These are phyloP conservation scores for Clonostachys byssicola DNA, from an alignment of 2,329 filamentous ascomycete genomes.

Conservation along the genomic window DNA sequence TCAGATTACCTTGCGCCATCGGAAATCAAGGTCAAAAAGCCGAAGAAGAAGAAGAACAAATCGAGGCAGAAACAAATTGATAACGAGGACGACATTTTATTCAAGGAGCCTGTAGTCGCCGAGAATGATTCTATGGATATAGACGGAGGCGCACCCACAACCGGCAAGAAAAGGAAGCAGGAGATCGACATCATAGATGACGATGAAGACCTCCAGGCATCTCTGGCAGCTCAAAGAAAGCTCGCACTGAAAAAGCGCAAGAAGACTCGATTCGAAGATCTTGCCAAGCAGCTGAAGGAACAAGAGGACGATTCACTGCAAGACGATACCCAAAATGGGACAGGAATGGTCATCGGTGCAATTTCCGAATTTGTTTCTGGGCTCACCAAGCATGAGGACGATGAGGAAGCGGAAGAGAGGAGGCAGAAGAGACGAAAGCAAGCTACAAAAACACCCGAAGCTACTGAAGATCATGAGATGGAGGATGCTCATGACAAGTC, in stretches of 20 bases:
- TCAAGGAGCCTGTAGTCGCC: constrained; percentile 25
- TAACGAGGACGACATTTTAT: constrained; percentile 56
- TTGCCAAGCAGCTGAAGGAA: constrained; percentile 74
- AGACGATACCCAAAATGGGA: constrained; percentile 26
- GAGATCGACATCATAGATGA: constrained; percentile 73
- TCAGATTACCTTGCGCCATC: constrained; percentile 89
- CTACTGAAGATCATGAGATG: constrained; percentile 39
- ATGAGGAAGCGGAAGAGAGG: constrained; percentile 48
- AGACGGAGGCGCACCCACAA: constrained; percentile 49
- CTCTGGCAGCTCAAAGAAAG: constrained; percentile 76
- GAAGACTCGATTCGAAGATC: constrained; percentile 78
- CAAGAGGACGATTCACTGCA: constrained; percentile 44
- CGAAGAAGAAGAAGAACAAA: constrained; percentile 78
- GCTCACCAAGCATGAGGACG: constrained; percentile 62
- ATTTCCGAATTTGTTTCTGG: constrained; percentile 93
- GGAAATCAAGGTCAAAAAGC: constrained; percentile 89
- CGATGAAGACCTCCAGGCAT: constrained; percentile 88
- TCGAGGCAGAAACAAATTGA: constrained; percentile 67
- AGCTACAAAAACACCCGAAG: constrained; percentile 24
- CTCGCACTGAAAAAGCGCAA: constrained; percentile 89
- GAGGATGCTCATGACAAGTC: constrained; percentile 30
- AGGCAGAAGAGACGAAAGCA: constrained; percentile 40
- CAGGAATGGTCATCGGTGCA: constrained; percentile 87
- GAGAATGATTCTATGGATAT: constrained; percentile 66
- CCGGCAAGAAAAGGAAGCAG: constrained; percentile 56